phyloP scores from a whole-genome alignment of 257 asterid species.

The Buddleja alternifolia region DNA sequence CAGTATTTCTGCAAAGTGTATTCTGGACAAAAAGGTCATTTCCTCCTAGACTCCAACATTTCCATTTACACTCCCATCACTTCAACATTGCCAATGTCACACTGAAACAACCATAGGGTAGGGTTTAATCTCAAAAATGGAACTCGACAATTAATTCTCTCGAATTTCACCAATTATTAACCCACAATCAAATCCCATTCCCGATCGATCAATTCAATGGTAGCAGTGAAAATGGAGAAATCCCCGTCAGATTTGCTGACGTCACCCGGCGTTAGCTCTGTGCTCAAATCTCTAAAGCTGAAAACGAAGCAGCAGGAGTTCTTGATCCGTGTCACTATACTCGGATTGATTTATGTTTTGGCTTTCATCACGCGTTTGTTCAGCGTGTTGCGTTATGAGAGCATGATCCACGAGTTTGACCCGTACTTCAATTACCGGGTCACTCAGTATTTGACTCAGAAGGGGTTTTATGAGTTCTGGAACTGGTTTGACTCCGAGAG shows the following conservation, averaged over 20 bases:
- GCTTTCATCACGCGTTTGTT: constrained; percentile 88
- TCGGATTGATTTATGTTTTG: constrained; percentile 72
- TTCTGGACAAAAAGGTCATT: too few species aligned
- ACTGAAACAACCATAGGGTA: too few species aligned
- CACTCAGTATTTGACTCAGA: constrained; percentile 75
- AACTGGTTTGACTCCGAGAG: constrained; percentile 99
- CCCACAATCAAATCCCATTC: neutral
- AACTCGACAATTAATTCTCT: too few species aligned
- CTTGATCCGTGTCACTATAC: constrained; percentile 78
- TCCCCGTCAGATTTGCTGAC: constrained; percentile 51
- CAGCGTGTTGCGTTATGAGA: constrained; percentile 95
- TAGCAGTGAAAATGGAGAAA: constrained; percentile 48
- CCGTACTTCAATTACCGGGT: constrained; percentile 98
- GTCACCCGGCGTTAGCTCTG: constrained; percentile 41
- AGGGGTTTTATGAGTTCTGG: constrained; percentile 94
- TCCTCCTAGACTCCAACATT: too few species aligned
- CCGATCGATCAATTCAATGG: constrained; percentile 35
- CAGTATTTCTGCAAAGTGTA: too few species aligned
- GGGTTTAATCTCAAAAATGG: too few species aligned
- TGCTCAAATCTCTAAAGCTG: constrained; percentile 64
- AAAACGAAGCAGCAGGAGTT: constrained; percentile 98
- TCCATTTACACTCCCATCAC: too few species aligned
- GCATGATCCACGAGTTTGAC: constrained; percentile 99
- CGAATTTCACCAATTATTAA: too few species aligned
- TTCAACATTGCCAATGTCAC: too few species aligned